phyloP scores from a whole-genome alignment of 2,329 filamentous ascomycete genomes.

The Fusarium coicis region DNA sequence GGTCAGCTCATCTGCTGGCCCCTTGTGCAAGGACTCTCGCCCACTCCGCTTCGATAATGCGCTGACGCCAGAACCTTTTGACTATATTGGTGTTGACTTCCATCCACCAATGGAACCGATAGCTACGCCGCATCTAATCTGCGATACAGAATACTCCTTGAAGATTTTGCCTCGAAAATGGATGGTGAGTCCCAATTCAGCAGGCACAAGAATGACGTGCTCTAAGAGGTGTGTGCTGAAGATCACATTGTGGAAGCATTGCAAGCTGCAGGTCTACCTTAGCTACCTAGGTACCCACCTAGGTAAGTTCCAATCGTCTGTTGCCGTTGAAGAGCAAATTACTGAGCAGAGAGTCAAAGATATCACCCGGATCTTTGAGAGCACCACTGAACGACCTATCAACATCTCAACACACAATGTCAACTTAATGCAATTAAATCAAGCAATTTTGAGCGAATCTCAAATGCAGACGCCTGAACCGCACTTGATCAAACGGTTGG shows the following conservation, averaged over 20 bases:
- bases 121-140: constrained; percentile 28
- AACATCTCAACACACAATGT: not conserved
- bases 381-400: constrained; percentile 4
- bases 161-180: constrained; percentile 2
- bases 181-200: constrained; percentile 12
- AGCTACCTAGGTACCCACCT: too few species aligned
- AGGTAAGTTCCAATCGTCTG: not conserved
- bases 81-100: constrained; percentile 1
- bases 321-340: not conserved
- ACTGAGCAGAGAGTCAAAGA: not conserved
- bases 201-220: constrained; percentile 22
- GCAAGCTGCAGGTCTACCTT: not conserved
- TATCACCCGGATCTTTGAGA: not conserved
- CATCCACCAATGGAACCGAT: constrained; percentile 27
- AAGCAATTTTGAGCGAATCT: constrained; percentile 14
- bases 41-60: constrained; percentile 28
- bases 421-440: constrained; percentile 2
- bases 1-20: constrained; percentile 27
- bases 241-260: not conserved
- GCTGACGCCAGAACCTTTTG: constrained; percentile 7
- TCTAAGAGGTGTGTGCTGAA: not conserved
- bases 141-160: constrained; percentile 3
- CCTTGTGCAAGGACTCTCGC: constrained; percentile 24
- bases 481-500: constrained; percentile 20
- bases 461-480: constrained; percentile 29